phyloP scores from a whole-genome alignment of 371 early-diverging fungal species.

The Rhizopus microsporus region DNA sequence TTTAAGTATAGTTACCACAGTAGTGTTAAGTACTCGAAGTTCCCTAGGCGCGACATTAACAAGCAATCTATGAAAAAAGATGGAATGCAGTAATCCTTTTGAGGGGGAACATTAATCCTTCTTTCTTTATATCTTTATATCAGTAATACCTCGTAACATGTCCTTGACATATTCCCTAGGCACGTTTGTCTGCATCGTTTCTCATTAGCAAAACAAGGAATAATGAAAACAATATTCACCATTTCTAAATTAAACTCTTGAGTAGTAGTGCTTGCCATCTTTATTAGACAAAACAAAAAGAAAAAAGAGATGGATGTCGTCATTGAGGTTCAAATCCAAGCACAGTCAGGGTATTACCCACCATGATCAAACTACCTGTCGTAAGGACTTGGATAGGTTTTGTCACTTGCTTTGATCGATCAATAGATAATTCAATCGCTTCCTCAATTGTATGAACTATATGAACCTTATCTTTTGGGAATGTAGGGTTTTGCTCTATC shows the following conservation, averaged over 20 bases:
- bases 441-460: slow-evolving; percentile 69
- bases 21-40: slow-evolving; percentile 66
- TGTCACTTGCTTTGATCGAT: slow-evolving; percentile 27
- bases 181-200: slow-evolving; percentile 38
- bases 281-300: neutral
- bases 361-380: slow-evolving; percentile 93
- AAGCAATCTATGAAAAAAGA: slow-evolving; percentile 83
- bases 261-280: slow-evolving; percentile 10
- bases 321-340: slow-evolving; percentile 53
- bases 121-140: neutral
- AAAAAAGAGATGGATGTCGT: neutral
- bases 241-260: slow-evolving; percentile 25
- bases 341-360: slow-evolving; percentile 82
- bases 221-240: slow-evolving; percentile 8
- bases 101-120: neutral
- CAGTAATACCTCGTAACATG: slow-evolving; percentile 59
- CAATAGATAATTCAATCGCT: slow-evolving; percentile 68
- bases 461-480: slow-evolving; percentile 35
- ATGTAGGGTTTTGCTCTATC: slow-evolving; percentile 40
- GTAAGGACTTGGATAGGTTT: slow-evolving; percentile 68
- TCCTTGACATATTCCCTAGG: slow-evolving; percentile 61
- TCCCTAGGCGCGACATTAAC: slow-evolving; percentile 76
- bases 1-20: slow-evolving; percentile 56
- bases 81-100: slow-evolving; percentile 78
- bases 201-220: neutral